Conservation (phyloP, 805 yeast species). For the Dipodascus albidus region DNA sequence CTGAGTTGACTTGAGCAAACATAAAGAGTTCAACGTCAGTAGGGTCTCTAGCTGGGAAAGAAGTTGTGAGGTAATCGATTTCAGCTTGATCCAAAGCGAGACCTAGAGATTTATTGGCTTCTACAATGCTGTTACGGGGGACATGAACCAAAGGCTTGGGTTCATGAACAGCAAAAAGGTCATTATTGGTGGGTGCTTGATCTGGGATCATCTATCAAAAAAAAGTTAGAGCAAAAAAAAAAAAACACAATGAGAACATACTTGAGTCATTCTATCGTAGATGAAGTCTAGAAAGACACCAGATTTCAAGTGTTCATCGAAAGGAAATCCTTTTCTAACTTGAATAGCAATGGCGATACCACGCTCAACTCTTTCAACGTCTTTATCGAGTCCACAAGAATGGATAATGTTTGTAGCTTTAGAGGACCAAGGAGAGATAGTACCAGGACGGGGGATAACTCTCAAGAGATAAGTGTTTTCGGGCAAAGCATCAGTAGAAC, state of each 20-base stretch:
- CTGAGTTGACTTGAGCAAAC: slow-evolving; percentile 99
- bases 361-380: slow-evolving; percentile 79
- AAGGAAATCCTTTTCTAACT: slow-evolving; percentile 60
- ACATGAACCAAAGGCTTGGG: slow-evolving; percentile 71
- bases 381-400: slow-evolving; percentile 69
- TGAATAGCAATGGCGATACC: slow-evolving; percentile 69
- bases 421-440: slow-evolving; percentile 98
- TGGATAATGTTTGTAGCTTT: slow-evolving; percentile 92
- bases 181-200: slow-evolving; percentile 51
- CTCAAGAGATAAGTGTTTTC: slow-evolving; percentile 46
- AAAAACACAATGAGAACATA: slow-evolving; percentile 28
- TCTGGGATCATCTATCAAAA: slow-evolving; percentile 28
- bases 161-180: slow-evolving; percentile 62
- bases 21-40: slow-evolving; percentile 96
- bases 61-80: slow-evolving; percentile 72
- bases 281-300: slow-evolving; percentile 56
- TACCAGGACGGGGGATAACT: slow-evolving; percentile 85
- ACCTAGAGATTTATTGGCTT: slow-evolving; percentile 77
- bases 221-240: background rate
- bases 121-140: slow-evolving; percentile 45
- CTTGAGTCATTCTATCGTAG: slow-evolving; percentile 92
- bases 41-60: slow-evolving; percentile 84
- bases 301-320: slow-evolving; percentile 41
- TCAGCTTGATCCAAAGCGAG: slow-evolving; percentile 93
- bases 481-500: slow-evolving; percentile 21